Evolutionary conservation across 352 stramenopile species (phyloP), one percentile per base, ranked within the genome.

Genomic region (Phytophthora hybrid): DNA sequence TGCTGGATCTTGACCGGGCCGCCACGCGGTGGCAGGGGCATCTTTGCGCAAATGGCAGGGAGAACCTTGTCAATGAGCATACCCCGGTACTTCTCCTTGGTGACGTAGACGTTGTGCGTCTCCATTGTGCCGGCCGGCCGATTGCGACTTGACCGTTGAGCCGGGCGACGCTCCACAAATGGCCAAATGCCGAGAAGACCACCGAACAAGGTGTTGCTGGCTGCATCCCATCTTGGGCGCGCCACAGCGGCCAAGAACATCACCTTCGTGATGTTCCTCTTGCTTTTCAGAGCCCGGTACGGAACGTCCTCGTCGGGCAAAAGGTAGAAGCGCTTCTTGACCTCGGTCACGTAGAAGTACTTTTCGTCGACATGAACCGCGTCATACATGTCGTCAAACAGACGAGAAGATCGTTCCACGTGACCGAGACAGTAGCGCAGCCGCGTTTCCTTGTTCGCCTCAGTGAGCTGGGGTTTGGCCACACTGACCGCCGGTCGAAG

Each of bases 351-450:
- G 39, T 47, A 47, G 39, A 47, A 47, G 39, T 9, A 19, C 11
- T 47, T 47, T 11, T 47, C 39, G 13, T 19, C 13, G 39, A 47
- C 39, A 11, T 19, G 39, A 6, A 47, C 39, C 14, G 19, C 39
- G 39, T 47, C 14, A 47, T 54, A 67, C 59, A 79, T 77, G 1
- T 58, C 32, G 51, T 77, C 34, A 53, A 76, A 77, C 11, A 39
- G 44, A 18, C 39, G 8, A 6, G 32, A 53, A 44, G 11, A 3
- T 10, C n/a, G 9, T 14, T 74, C 60, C 3, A 74, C 54, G 49
- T 66, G 65, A 7, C 32, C 34, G 14, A 66, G 44, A 23, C 46
- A 66, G 13, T 29, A 61, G 10, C 23, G 11, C 0, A 74, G 23
- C 5, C 54, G 54, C 14, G 39, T 18, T 16, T 54, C 14, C 18